Base-by-base conservation (phyloP, 2,329 filamentous ascomycete species). In the Fonsecaea monophora region DNA sequence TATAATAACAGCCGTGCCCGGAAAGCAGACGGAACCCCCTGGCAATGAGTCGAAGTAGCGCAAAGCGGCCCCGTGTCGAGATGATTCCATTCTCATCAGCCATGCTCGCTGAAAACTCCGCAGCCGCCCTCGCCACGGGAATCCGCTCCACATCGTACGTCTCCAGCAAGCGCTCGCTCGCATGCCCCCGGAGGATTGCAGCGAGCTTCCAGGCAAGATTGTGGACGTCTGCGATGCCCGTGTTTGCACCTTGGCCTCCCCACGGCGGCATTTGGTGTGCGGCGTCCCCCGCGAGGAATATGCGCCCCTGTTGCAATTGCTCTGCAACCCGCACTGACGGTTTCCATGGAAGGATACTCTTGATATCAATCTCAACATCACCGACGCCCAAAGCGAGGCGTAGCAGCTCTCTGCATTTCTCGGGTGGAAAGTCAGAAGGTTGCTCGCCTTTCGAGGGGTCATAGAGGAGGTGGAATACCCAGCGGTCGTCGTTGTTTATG, bases 121-220 rank as follows among this genome's bases (percentile, higher is more conserved):
- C 54, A 40, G 60, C 68, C 18, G 50, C 57, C 15, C 53, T 35
- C 32, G 48, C 79, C 8, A 78, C 75, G 1, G 79, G 77, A 5
- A 75, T 71, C 4, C 81, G 73, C 70, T 83, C 82, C 0, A 53
- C 61, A 12, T 78, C 74, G 59, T 82, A 82, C 0, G 79, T 80
- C 1, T 76, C 73, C 12, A 82, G 70, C 0, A 82, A 60, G 0
- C 50, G 64, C 2, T 66, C 37, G 0, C 32, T 64, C 0, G 45
- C 45, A 50, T 50, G 45, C 3, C 45, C 10, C 25, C 30, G 45
- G 1, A 50, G 75, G 0, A 80, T 78, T 0, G 73, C 71, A 0
- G 77, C 76, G 0, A 82, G 64, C 69, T 82, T 82, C 81, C 80
- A 82, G 0, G 78, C 76, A 1, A 83, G 74, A 45, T 82, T 80